Evolutionary conservation across 805 yeast species (phyloP).

Genomic region (Starmera amethionina): DNA sequence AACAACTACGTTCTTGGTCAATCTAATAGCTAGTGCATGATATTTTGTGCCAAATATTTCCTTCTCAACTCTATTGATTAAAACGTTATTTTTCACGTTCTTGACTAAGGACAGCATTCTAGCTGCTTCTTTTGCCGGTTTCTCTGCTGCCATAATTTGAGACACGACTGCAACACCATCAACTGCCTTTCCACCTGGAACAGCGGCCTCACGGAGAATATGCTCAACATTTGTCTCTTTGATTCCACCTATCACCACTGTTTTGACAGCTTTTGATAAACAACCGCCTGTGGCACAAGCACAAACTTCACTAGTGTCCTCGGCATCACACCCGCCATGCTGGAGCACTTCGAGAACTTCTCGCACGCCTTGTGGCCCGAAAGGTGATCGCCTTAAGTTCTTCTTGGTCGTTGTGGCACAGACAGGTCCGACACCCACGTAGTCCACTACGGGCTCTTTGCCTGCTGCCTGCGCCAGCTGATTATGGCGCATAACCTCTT

Average conservation of each 20-base stretch:
- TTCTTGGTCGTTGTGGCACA: slow-evolving; percentile 69
- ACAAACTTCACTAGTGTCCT: too few relatives aligned
- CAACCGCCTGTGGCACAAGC: too few relatives aligned
- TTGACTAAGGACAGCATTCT: too few relatives aligned
- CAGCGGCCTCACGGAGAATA: slow-evolving; percentile 40
- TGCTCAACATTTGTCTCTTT: slow-evolving; percentile 52
- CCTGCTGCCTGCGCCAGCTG: too few relatives aligned
- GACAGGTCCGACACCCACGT: slow-evolving; percentile 78
- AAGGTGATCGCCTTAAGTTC: slow-evolving; percentile 39
- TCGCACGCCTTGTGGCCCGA: slow-evolving; percentile 64
- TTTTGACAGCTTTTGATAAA: slow-evolving; percentile 23
- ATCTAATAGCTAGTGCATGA: background rate
- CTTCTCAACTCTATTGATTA: slow-evolving; percentile 11
- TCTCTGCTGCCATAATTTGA: slow-evolving; percentile 58
- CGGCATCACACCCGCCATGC: slow-evolving; percentile 21
- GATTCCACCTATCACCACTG: slow-evolving; percentile 80
- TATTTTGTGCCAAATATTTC: too few relatives aligned
- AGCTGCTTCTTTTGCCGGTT: slow-evolving; percentile 35
- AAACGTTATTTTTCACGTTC: slow-evolving; percentile 12
- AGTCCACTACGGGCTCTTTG: slow-evolving; percentile 44
- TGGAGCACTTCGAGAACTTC: slow-evolving; percentile 38
- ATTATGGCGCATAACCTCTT: slow-evolving; percentile 27
- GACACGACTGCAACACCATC: slow-evolving; percentile 92
- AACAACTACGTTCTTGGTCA: slow-evolving; percentile 15
- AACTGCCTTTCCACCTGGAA: slow-evolving; percentile 31